These are phyloP conservation scores for Dinochytrium kinnereticum DNA, from an alignment of 371 early-diverging fungal genomes.

Conservation along the genomic window DNA sequence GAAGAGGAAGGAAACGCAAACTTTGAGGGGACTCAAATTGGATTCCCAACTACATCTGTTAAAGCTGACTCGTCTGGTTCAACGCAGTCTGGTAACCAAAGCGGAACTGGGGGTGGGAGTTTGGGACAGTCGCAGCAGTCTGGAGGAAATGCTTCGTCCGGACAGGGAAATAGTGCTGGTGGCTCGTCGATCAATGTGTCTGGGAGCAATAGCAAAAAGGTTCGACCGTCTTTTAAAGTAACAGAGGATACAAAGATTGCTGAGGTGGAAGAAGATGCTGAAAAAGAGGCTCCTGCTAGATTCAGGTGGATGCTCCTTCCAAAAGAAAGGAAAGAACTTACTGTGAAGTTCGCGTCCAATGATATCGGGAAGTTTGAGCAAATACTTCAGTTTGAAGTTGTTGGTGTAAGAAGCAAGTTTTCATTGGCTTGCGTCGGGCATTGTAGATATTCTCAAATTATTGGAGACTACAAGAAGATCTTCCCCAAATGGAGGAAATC, in stretches of 20 bases:
- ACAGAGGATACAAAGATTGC: conserved; percentile 43
- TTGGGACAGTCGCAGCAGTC: conserved; percentile 1
- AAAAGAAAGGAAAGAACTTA: conserved; percentile 54
- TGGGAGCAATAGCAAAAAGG: conserved; percentile 13
- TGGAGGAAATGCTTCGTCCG: background rate
- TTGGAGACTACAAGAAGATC: conserved; percentile 49
- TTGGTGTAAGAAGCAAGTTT: conserved; percentile 43
- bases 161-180: background rate
- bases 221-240: conserved; percentile 31
- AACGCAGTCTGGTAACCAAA: background rate
- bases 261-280: conserved; percentile 52
- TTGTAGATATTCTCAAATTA: conserved; percentile 56
- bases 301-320: conserved; percentile 59
- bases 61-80: background rate
- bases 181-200: background rate
- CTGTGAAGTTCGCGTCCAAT: conserved; percentile 48
- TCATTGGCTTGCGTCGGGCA: conserved; percentile 46
- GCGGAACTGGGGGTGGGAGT: background rate
- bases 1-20: conserved; percentile 34
- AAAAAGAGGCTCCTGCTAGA: conserved; percentile 38
- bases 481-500: conserved; percentile 51
- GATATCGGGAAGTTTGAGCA: conserved; percentile 58
- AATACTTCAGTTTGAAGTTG: conserved; percentile 51
- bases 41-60: conserved; percentile 1
- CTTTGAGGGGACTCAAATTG: background rate